A percentile compares a stretch with the other conserved stretches of the same genome.
Evolutionary conservation across 2,329 filamentous ascomycete genomes (phyloP).

Genomic region (Ilyonectria robusta): DNA sequence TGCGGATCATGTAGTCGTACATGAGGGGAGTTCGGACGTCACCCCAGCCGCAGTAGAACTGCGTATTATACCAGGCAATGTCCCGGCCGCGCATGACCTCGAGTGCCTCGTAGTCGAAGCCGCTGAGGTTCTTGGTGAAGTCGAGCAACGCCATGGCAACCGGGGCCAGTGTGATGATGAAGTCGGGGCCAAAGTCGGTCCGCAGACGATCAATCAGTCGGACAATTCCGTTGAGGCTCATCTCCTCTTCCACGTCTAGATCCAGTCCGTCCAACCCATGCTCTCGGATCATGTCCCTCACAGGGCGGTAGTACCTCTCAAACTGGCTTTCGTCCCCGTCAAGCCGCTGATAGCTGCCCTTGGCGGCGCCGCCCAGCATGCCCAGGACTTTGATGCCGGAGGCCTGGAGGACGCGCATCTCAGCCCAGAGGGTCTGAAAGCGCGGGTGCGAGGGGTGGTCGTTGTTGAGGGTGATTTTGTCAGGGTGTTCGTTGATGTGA

Average conservation of each 20-base stretch:
- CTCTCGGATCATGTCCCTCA: constrained; percentile 74
- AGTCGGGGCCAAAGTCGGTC: constrained; percentile 76
- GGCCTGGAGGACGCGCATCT: constrained; percentile 79
- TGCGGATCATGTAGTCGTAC: constrained; percentile 66
- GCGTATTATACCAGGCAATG: constrained; percentile 89
- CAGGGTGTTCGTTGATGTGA: constrained; percentile 80
- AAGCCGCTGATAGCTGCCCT: constrained; percentile 75
- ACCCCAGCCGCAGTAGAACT: constrained; percentile 95
- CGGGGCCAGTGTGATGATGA: constrained; percentile 86
- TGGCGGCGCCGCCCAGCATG: constrained; percentile 89
- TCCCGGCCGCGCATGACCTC: constrained; percentile 76
- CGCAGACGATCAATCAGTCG: constrained; percentile 78
- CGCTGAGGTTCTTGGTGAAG: constrained; percentile 75
- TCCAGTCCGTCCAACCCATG: constrained; percentile 79
- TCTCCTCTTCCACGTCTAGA: constrained; percentile 84
- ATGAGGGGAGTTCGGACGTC: constrained; percentile 61
- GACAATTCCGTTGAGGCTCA: constrained; percentile 76
- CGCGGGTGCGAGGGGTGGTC: constrained; percentile 76
- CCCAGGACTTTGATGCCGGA: constrained; percentile 84
- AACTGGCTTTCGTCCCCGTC: constrained; percentile 73
- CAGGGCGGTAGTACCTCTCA: constrained; percentile 79
- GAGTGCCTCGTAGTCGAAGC: constrained; percentile 84
- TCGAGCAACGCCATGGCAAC: constrained; percentile 80
- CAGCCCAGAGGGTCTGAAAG: constrained; percentile 83
- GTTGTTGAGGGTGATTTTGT: constrained; percentile 84